phyloP scores from a whole-genome alignment of 108 stramenopile genomes.

The Cyclotella distinguenda region DNA sequence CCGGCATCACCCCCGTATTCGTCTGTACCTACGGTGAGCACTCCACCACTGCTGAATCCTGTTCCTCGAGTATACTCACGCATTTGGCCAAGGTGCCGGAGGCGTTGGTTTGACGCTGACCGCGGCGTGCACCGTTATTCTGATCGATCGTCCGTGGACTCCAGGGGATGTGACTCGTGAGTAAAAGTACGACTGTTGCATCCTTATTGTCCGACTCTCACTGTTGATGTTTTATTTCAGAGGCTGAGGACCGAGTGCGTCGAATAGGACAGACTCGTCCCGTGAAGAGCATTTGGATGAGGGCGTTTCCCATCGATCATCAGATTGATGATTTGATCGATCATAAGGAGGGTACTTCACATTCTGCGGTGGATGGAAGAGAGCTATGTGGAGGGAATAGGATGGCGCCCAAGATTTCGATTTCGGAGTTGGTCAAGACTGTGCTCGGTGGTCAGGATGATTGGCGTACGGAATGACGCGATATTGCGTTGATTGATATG shows the following conservation, averaged over 20 bases:
- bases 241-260: constrained; percentile 80
- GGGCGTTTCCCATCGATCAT: constrained; percentile 60
- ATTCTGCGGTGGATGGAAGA: constrained; percentile 56
- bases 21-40: constrained; percentile 75
- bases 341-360: constrained; percentile 60
- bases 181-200: background rate
- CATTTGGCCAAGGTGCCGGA: constrained; percentile 54
- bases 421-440: constrained; percentile 50
- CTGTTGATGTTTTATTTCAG: background rate
- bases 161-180: constrained; percentile 61
- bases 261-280: constrained; percentile 79
- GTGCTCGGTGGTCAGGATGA: constrained; percentile 25
- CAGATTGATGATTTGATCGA: constrained; percentile 74
- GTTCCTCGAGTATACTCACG: no score
- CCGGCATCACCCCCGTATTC: constrained; percentile 67
- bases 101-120: constrained; percentile 87
- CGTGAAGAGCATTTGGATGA: constrained; percentile 70
- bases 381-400: constrained; percentile 14
- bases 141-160: constrained; percentile 87
- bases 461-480: no score
- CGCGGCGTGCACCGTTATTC: constrained; percentile 75
- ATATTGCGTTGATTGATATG: background rate
- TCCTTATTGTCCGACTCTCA: background rate
- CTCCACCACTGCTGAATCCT: background rate
- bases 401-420: constrained; percentile 52